These are phyloP conservation scores for Aspergillus aculeatinus DNA, from an alignment of 2,329 filamentous ascomycete genomes.

Conservation along the genomic window DNA sequence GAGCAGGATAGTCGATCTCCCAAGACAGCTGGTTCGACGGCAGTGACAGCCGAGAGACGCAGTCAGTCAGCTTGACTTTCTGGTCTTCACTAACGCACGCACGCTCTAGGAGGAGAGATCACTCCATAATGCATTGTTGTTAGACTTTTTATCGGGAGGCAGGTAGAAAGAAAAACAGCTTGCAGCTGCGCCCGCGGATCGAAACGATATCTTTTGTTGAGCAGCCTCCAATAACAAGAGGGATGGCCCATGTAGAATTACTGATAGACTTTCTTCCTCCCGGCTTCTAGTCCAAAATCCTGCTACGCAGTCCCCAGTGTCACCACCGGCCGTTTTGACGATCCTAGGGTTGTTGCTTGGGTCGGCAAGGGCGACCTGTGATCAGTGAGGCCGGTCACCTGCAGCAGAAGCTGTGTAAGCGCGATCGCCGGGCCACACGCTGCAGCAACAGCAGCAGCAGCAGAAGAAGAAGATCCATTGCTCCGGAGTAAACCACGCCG, in stretches of 20 bases:
- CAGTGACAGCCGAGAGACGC: constrained; percentile 11
- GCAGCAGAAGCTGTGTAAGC: not conserved
- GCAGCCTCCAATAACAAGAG: not conserved
- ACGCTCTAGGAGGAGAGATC: not conserved
- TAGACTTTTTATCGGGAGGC: not conserved
- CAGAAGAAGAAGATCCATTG: too few species aligned
- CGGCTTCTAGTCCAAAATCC: not conserved
- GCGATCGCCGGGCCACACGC: not conserved
- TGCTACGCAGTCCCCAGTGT: not conserved
- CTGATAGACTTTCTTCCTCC: not conserved
- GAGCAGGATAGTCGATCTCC: constrained; percentile 2
- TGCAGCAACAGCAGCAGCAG: not conserved
- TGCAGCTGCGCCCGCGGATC: constrained; percentile 3
- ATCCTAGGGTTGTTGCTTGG: not conserved
- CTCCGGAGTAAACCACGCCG: not conserved
- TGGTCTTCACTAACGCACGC: not conserved
- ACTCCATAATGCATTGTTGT: not conserved
- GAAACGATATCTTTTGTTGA: not conserved
- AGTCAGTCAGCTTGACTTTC: not conserved
- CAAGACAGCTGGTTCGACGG: constrained; percentile 13
- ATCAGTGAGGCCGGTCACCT: not conserved
- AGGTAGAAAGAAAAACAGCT: not conserved
- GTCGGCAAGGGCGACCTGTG: not conserved
- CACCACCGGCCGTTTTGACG: not conserved
- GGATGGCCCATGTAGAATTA: constrained; percentile 1